Evolutionary conservation across 352 stramenopile genomes (phyloP), one percentile per base, ranked within the genome.

Genomic region (Globisporangium abappressorium): DNA sequence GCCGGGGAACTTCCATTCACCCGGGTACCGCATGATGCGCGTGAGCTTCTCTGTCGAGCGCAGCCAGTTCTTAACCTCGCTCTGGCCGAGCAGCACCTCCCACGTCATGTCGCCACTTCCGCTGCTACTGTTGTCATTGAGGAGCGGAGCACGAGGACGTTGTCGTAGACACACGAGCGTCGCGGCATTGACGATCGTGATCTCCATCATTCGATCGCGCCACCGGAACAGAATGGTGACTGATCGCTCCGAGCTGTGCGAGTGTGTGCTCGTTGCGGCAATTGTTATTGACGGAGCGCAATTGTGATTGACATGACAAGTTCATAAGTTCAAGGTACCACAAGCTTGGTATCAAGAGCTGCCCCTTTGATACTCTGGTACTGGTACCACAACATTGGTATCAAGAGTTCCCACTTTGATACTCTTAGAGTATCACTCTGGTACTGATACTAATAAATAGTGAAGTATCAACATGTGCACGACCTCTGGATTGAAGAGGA

Each of bases 11-110:
- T 90, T 90, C 77, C 78, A 90, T 65, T 90, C 81, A 43, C 81
- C 80, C 18, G 81, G 80, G 56, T 90, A 90, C 22, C 81, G 74
- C 81, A 90, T 90, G 54, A 87, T 76, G n/a, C 65, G 66, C 33
- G 78, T 81, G 14, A 70, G 57, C 18, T 61, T 63, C 38, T 68
- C 66, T 11, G 67, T 86, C 49, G 77, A 87, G 14, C 77, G 76
- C 53, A 90, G 75, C 78, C 79, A 90, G 73, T 90, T 90, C 68
- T 87, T 88, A 11, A 88, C 80, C 58, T 90, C 81, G 55, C 71
- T 81, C 55, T 90, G 81, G 0, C 79, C 81, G 4, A 90, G 68
- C n/a, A 90, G 66, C 30, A 90, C 80, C 24, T 90, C 80, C 81
- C 81, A 90, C 41, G 56, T 30, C 30, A n/a, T 15, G 3, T 15